A percentile compares a stretch with the other conserved stretches of the same genome.
Evolutionary conservation across 805 yeast genomes (phyloP).

Genomic region (Candida alai): DNA sequence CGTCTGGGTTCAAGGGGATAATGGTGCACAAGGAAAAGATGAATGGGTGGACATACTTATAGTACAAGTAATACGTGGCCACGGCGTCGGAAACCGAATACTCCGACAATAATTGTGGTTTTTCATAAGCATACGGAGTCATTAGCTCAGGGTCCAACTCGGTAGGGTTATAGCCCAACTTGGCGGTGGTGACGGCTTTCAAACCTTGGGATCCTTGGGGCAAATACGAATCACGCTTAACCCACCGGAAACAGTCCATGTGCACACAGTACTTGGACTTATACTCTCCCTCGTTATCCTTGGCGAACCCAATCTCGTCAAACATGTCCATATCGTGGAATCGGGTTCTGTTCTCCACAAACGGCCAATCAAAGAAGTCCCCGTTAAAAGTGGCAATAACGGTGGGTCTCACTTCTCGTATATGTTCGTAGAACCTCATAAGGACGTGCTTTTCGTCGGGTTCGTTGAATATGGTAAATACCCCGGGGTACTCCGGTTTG

Average conservation of each 20-base stretch:
- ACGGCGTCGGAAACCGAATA: conserved; percentile 99
- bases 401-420: conserved; percentile 84
- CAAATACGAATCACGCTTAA: conserved; percentile 91
- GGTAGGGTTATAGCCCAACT: conserved; percentile 92
- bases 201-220: conserved; percentile 99
- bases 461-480: conserved; percentile 87
- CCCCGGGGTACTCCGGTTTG: conserved; percentile 90
- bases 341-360: conserved; percentile 82
- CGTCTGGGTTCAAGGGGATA: conserved; percentile 95
- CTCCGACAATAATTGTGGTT: conserved; percentile 89
- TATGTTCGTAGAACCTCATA: conserved; percentile 80
- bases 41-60: conserved; percentile 96
- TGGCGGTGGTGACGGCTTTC: conserved; percentile 94
- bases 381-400: conserved; percentile 98
- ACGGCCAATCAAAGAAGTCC: conserved; percentile 99
- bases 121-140: conserved; percentile 96
- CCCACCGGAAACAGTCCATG: conserved; percentile 98
- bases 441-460: conserved; percentile 74
- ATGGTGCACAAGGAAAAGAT: conserved; percentile 93
- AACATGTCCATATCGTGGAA: conserved; percentile 84
- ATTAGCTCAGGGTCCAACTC: conserved; percentile 96
- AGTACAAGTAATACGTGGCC: conserved; percentile 92
- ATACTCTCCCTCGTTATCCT: conserved; percentile 86
- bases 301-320: conserved; percentile 90
- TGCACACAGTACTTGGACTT: conserved; percentile 90